These are phyloP conservation scores for Hortiboletus campestris DNA, from an alignment of 768 basidiomycete species.

Conservation along the genomic window DNA sequence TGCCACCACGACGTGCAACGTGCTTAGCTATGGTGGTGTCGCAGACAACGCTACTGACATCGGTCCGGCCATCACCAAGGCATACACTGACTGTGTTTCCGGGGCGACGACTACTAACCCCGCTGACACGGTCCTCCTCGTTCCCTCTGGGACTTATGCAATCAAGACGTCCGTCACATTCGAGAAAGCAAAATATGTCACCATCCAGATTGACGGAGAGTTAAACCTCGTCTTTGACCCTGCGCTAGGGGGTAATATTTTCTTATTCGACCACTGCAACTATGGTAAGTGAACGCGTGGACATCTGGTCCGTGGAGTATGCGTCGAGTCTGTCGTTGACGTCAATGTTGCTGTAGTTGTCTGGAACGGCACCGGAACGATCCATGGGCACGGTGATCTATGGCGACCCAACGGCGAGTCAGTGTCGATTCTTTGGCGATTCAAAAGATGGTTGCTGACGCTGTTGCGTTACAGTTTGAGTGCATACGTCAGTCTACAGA, in stretches of 20 bases:
- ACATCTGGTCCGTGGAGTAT: not conserved
- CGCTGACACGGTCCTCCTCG: conserved; percentile 1
- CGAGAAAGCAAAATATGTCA: not conserved
- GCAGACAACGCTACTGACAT: conserved; percentile 7
- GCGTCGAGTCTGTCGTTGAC: not conserved
- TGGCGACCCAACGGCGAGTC: not conserved
- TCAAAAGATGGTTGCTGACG: not conserved
- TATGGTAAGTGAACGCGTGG: not conserved
- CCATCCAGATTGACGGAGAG: conserved; percentile 4
- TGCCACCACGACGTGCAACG: conserved; percentile 9
- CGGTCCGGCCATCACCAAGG: conserved; percentile 1
- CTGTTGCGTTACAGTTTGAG: not conserved
- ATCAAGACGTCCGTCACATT: not conserved
- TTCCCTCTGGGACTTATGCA: conserved; percentile 7
- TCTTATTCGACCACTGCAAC: conserved; percentile 2
- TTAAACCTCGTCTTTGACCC: conserved; percentile 1
- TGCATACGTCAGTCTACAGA: not conserved
- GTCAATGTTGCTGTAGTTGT: not conserved
- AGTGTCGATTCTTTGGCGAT: not conserved
- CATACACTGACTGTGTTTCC: not conserved
- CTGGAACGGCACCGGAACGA: conserved; percentile 3
- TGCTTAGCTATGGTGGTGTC: conserved; percentile 4
- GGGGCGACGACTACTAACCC: not conserved
- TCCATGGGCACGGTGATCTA: conserved; percentile 7
- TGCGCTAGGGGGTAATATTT: not conserved